These are phyloP conservation scores for Ceratobasidium sp. DNA, from an alignment of 1,284 basidiomycete species.

Conservation along the genomic window DNA sequence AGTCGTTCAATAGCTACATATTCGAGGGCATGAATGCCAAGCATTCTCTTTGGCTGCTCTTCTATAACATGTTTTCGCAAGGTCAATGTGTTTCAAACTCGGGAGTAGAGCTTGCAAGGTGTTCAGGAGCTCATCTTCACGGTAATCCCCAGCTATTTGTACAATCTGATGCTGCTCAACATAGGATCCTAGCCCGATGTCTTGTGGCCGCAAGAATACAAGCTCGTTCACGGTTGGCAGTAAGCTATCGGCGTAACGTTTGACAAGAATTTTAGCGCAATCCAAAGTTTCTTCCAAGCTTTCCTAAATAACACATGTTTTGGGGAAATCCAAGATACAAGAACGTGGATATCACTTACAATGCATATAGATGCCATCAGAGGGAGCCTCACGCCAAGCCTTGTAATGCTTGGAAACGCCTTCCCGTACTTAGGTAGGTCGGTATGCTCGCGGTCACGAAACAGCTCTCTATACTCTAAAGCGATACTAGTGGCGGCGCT, in stretches of 20 bases:
- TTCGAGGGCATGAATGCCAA: not conserved
- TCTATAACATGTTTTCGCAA: not conserved
- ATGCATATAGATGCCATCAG: not conserved
- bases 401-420: not conserved
- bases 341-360: constrained; percentile 7
- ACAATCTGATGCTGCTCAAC: not conserved
- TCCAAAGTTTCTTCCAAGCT: not conserved
- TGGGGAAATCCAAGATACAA: not conserved
- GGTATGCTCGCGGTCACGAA: not conserved
- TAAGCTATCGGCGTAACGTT: not conserved
- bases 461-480: not conserved
- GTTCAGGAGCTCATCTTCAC: not conserved
- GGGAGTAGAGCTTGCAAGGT: not conserved
- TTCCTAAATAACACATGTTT: too few species aligned
- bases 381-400: not conserved
- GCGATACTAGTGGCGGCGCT: not conserved
- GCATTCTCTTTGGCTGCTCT: not conserved
- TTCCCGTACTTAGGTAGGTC: not conserved
- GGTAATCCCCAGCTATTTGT: not conserved
- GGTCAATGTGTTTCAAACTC: not conserved
- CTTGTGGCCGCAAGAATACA: not conserved
- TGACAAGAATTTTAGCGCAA: not conserved
- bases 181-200: not conserved
- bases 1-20: not conserved
- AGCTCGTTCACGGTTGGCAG: constrained; percentile 7